Evolutionary conservation across 108 stramenopile species (phyloP), one percentile per base, ranked within the genome.

Genomic region (Cyclostephanos tholiformis): DNA sequence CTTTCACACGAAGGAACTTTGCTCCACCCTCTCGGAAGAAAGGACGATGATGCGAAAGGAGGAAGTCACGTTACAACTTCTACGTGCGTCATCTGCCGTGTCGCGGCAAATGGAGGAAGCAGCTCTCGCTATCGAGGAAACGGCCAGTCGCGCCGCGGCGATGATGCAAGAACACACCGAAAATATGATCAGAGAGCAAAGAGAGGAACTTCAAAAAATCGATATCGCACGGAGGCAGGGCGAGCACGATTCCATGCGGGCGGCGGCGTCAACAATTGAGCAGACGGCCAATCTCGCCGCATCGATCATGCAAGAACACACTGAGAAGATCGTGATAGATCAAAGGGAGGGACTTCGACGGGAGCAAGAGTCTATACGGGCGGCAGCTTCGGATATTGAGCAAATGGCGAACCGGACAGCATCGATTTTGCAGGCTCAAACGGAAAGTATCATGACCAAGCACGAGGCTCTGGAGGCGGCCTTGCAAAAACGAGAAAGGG

Each of bases 11-110:
- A 43, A 59, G 6, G 51, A 59, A 29, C 22, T 75, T 30, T 81
- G 80, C 50, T 39, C 12, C 4, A 69, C 48, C 8, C 74, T 81
- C 56, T 63, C 80, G 5, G 58, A 75, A 39, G 69, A 70, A 56
- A 49, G 65, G 27, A 74, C 66, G 52, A 60, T 69, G 49, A 69
- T 39, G 5, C 74, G 67, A 53, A 81, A 75, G 39, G 80, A 81
- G 61, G 80, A 70, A 53, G 55, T 59, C n/a, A 75, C 63, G 2
- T 51, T 30, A 11, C 38, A 27, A 29, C 44, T 79, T 16, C 50
- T 79, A 6, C 25, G 58, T 30, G 77, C 77, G 17, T 79, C 77
- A 27, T 57, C 77, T 9, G 39, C 65, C 38, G 58, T 77, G 6
- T 69, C 50, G 63, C 64, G 29, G 36, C 69, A 65, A 53, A 74